Base-by-base conservation (phyloP, 1,284 basidiomycete genomes). In the Gastroboletus turbinatus region DNA sequence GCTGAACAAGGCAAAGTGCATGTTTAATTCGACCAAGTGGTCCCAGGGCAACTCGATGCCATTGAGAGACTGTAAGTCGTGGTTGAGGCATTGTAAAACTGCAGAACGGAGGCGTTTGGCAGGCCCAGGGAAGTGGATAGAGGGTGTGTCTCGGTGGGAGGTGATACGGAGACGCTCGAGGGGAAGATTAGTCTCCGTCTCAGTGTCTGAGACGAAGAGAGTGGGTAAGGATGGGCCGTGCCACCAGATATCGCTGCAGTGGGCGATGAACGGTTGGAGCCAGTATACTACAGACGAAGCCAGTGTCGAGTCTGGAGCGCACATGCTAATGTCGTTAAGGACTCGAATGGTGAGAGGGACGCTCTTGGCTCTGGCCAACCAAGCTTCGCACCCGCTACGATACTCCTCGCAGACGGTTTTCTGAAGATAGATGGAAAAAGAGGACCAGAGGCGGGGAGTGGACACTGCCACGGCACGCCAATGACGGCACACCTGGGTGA, bases 241-340 rank as follows among this genome's bases (percentile, higher is more conserved):
- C 70, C 70, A 72, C 70, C 71, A 70, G 21, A 70, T 55, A 44
- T 73, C 67, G 5, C 39, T 38, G 27, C 61, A 68, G 10, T 52
- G 63, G 19, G 38, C 10, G 38, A 70, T 46, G 40, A 70, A 39
- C 1, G 56, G 65, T 10, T 46, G 58, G n/a, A 70, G 60, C 69
- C 70, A 72, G 27, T 35, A 50, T 14, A 57, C 46, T 4, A 56
- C 33, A 21, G 55, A 53, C 5, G 58, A 49, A 16, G 58, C 19
- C 5, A 48, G 33, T 2, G 51, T 17, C 1, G 40, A 30, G 27
- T 64, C 57, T 3, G 53, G 42, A 23, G 23, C 42, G 6, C 55
- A 30, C 40, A 56, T 43, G 38, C 57, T 53, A 11, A 62, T 48
- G 32, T 69, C 70, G 19, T 69, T 70, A 10, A 69, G 46, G 30